Base-by-base conservation (phyloP, 495 filamentous ascomycete genomes). In the Rusavskia elegans region DNA sequence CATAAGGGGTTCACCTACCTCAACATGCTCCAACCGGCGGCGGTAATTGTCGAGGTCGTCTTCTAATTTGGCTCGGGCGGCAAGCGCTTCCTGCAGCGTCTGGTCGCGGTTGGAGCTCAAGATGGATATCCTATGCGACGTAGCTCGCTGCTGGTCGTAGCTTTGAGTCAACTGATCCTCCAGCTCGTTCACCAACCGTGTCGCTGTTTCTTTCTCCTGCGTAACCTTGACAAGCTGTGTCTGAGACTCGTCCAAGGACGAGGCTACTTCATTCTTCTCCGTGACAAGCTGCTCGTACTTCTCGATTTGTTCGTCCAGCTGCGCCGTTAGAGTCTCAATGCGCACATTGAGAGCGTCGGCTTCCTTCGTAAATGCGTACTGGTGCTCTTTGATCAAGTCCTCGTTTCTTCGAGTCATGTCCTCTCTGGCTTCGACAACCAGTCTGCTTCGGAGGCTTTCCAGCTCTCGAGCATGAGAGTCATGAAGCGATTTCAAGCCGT, bases 111-210 rank as follows among this genome's bases (percentile, higher is more conserved):
- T 76, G 35, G 72, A 55, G 65, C 82, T 61, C 67, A 89, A 70
- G 71, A 77, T 62, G 62, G 85, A 83, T 13, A 87, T 67, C 59
- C 90, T 85, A 65, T 87, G 90, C 9, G 77, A 76, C n/a, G 79
- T 70, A 55, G 71, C 73, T 63, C 94, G 85, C 57, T 90, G 87
- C 61, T 95, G 87, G 53, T 98, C 92, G 63, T 84, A 98, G 66
- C 87, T 95, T 62, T 74, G 87, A 55, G 85, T 83, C n/a, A 99
- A 79, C 60, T 99, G 90, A 55, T 99, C 89, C 65, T 99, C 92
- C 17, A 99, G 81, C 66, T 97, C 92, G 61, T 96, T 88, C 8
- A 97, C 84, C 9, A 99, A 71, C 42, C 85, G 81, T 16, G 84
- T 84, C 65, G 89, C 90, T 71, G 92, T 93, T 68, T 87, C 66